Base-by-base conservation (phyloP, 2,329 filamentous ascomycete species). In the Pezicula carpinea region DNA sequence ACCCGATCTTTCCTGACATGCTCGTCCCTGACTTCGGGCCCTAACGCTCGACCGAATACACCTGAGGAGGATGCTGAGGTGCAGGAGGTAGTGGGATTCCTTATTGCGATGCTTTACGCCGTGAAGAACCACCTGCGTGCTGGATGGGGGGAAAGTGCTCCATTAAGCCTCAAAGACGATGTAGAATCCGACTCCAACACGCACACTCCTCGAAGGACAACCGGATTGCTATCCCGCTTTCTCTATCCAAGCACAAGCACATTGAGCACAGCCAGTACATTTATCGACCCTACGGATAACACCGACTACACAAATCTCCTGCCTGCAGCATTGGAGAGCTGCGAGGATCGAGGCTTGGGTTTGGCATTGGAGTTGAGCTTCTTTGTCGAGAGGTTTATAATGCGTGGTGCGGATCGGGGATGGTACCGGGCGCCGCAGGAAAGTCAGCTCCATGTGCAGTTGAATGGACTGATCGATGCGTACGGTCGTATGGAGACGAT, bases 311-410 rank as follows among this genome's bases (percentile, higher is more conserved):
- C 38, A 14, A 40, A 23, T 23, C 22, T 40, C 10, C 38, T 40
- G 6, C 38, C 38, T 14, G 22, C 19, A 21, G 38, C 18, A n/a
- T 23, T 40, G 38, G 38, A 40, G 7, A 40, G 38, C 6, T 40
- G 38, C 22, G 19, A 40, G 22, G 38, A 40, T 22, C 19, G n/a
- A 26, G 38, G 38, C n/a, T 22, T 40, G 15, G 38, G 38, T 23
- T 40, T 40, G 22, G 38, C 38, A 22, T 23, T 40, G 19, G 38
- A 40, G 38, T n/a, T 40, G 19, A 40, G 38, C 38, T 40, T 40
- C 38, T 40, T 40, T 23, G 19, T 40, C n/a, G 38, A 40, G 38
- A 22, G 38, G 19, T 40, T 23, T 13, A 40, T 40, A 5, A 40
- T 40, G 38, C 22, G 22, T 13, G 38, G 38, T 23, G 22, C 38